Base-by-base conservation (phyloP, 768 basidiomycete species). In the Suillus placidus region DNA sequence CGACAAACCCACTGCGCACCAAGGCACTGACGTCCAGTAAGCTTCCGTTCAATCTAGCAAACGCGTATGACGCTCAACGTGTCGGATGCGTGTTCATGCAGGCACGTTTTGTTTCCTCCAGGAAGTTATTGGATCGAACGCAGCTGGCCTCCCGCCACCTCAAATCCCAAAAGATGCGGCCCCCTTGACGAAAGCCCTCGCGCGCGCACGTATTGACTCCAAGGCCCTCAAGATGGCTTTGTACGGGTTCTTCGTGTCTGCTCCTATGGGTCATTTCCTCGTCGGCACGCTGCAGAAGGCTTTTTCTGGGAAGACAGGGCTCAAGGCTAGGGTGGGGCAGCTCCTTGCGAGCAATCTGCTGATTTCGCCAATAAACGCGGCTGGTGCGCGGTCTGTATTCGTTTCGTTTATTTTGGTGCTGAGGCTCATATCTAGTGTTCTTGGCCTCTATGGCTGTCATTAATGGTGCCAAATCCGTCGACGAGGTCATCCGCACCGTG, bases 371-470 rank as follows among this genome's bases (percentile, higher is more conserved):
- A 82, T 95, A 61, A 90, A 92, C 71, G 83, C 88, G 23, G 69
- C 84, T 16, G 84, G 92, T 91, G 70, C 70, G 87, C 77, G 9
- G 16, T 38, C 30, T 23, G 57, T 23, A 9, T 16, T 52, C 26
- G 51, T 47, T 32, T 49, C 37, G 37, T 40, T 55, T 32, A 47
- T 43, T 47, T 35, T 12, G 26, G 20, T 20, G 42, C 26, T 71
- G 57, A 52, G 9, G 43, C 51, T 7, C 58, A 20, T 62, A 38
- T 38, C 32, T 67, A 90, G 93, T 85, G 5, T 93, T 87, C 76
- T 83, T 96, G 38, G 82, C 90, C 0, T 92, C 87, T 32, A 91
- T 93, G 87, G 92, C 94, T 1, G 75, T 95, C 42, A 94, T 96
- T 68, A 89, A 89, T 65, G 94, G 94, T 43, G 92, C 92, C 20